These are phyloP conservation scores for Kluyveromyces starmeri DNA, from an alignment of 805 yeast genomes.

Conservation along the genomic window DNA sequence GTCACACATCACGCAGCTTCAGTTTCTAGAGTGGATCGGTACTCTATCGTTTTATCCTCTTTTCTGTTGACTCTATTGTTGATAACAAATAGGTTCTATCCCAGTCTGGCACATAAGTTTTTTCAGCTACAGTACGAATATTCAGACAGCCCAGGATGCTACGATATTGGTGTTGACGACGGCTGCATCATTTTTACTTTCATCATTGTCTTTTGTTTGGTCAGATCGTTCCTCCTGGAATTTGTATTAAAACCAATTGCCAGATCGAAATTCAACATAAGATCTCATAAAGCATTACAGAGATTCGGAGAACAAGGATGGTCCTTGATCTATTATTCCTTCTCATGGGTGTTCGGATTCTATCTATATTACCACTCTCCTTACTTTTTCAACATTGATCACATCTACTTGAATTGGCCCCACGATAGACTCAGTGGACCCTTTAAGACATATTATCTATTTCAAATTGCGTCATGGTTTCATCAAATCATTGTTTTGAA, in stretches of 20 bases:
- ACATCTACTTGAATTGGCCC: slow-evolving; percentile 66
- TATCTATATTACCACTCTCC: slow-evolving; percentile 47
- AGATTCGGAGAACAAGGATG: slow-evolving; percentile 87
- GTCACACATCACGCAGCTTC: not conserved
- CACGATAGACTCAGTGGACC: slow-evolving; percentile 44
- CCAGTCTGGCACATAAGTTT: slow-evolving; percentile 30
- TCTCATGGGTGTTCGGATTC: slow-evolving; percentile 49
- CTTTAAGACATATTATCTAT: slow-evolving; percentile 62
- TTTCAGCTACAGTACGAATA: slow-evolving; percentile 34
- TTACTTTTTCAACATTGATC: slow-evolving; percentile 49
- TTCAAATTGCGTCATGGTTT: slow-evolving; percentile 70
- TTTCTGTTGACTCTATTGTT: slow-evolving; percentile 15
- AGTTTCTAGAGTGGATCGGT: slow-evolving; percentile 16
- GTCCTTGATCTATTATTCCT: slow-evolving; percentile 52
- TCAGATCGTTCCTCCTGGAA: slow-evolving; percentile 55
- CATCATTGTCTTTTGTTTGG: slow-evolving; percentile 46
- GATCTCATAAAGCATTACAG: slow-evolving; percentile 41
- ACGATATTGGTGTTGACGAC: slow-evolving; percentile 52
- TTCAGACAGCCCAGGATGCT: slow-evolving; percentile 22
- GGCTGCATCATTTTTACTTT: slow-evolving; percentile 43
- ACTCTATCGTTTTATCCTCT: slow-evolving; percentile 25
- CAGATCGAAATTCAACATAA: slow-evolving; percentile 32
- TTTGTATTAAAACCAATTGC: slow-evolving; percentile 53
- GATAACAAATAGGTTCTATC: slow-evolving; percentile 16
- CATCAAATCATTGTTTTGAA: slow-evolving; percentile 71